Evolutionary conservation across 2,329 filamentous ascomycete species (phyloP).

Genomic region (Paecilomyces dactylethromorphus): DNA sequence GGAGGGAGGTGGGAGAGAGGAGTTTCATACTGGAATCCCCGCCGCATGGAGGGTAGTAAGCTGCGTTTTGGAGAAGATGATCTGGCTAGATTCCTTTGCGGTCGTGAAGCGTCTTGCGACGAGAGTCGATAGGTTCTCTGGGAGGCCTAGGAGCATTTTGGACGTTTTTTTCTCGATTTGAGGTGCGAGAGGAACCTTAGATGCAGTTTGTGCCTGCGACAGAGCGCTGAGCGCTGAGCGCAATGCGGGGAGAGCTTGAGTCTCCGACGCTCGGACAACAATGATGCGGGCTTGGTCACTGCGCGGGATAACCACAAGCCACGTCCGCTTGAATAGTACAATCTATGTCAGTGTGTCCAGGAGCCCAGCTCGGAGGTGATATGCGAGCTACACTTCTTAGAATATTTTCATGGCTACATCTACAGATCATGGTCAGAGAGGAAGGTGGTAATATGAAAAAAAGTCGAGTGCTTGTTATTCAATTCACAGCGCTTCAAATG

Average conservation of each 20-base stretch:
- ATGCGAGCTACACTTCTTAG: neutral
- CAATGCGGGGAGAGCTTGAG: neutral
- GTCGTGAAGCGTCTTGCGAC: conserved; percentile 28
- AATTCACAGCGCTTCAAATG: neutral
- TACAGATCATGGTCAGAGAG: neutral
- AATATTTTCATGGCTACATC: neutral
- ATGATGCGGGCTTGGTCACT: neutral
- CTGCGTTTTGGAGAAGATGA: conserved; percentile 35
- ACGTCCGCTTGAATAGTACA: neutral
- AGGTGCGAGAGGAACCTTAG: neutral
- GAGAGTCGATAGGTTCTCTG: conserved; percentile 28
- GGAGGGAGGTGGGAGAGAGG: neutral
- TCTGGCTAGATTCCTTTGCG: conserved; percentile 29
- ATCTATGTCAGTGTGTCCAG: neutral
- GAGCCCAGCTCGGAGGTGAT: neutral
- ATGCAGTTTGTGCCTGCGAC: neutral
- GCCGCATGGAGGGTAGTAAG: conserved; percentile 27
- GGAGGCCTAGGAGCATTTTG: conserved; percentile 30
- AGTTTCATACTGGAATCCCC: conserved; percentile 26
- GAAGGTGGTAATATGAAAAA: conserved; percentile 9
- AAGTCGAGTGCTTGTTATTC: conserved; percentile 4
- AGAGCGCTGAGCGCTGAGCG: conserved; percentile 1
- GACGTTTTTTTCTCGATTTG: neutral
- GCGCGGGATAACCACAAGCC: neutral
- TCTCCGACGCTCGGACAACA: neutral